Evolutionary conservation across 2,329 filamentous ascomycete species (phyloP).

Genomic region (Acephala macrosclerotiorum): DNA sequence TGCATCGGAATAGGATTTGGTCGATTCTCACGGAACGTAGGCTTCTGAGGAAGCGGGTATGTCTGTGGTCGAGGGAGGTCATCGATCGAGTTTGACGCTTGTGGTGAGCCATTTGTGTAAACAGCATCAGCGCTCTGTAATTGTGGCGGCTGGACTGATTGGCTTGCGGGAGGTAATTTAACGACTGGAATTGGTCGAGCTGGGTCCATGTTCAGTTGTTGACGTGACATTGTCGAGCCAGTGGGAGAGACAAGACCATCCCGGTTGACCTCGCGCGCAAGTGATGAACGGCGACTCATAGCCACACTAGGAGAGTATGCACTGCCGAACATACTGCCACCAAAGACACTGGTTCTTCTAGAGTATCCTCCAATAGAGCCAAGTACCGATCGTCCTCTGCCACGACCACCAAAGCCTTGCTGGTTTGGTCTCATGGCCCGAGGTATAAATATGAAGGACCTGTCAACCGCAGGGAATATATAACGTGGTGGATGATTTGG

Average conservation of each 20-base stretch:
- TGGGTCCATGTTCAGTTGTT: constrained; percentile 66
- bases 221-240: constrained; percentile 77
- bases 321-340: constrained; percentile 71
- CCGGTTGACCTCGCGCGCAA: constrained; percentile 70
- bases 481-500: constrained; percentile 82
- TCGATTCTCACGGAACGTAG: constrained; percentile 63
- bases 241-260: constrained; percentile 83
- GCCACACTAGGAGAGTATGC: constrained; percentile 85
- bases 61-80: constrained; percentile 58
- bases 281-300: constrained; percentile 87
- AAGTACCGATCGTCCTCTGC: constrained; percentile 76
- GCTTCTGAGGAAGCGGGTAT: constrained; percentile 65
- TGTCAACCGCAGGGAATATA: constrained; percentile 87
- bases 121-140: constrained; percentile 44
- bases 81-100: constrained; percentile 44
- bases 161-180: constrained; percentile 71
- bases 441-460: constrained; percentile 98
- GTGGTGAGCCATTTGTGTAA: constrained; percentile 32
- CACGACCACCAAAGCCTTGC: constrained; percentile 71
- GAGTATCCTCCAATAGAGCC: constrained; percentile 72
- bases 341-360: constrained; percentile 84
- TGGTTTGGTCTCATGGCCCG: constrained; percentile 92
- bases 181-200: constrained; percentile 82
- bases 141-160: constrained; percentile 38
- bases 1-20: constrained; percentile 75